phyloP scores from a whole-genome alignment of 495 filamentous ascomycete species.

The Articulospora tetracladia region DNA sequence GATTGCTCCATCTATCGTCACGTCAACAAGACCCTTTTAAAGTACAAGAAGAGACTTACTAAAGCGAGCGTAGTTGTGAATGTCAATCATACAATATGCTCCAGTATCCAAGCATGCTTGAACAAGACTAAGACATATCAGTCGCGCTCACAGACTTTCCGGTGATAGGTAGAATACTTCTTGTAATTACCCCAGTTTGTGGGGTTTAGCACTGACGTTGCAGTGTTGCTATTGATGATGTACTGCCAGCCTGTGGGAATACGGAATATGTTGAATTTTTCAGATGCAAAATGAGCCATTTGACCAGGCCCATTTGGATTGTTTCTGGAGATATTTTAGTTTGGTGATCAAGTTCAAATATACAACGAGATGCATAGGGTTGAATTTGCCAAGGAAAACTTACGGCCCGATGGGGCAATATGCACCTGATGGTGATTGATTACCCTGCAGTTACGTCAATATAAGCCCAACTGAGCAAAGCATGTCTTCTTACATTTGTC shows the following conservation, averaged over 20 bases:
- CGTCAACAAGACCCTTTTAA: background rate
- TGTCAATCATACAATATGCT: conserved; percentile 54
- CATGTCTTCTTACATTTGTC: conserved; percentile 30
- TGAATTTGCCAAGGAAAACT: conserved; percentile 20
- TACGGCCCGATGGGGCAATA: conserved; percentile 20
- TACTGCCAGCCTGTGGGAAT: conserved; percentile 50
- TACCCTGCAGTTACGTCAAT: conserved; percentile 30
- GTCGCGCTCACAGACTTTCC: too few relatives aligned
- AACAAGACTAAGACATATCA: conserved; percentile 29
- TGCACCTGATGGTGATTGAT: background rate
- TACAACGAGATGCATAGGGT: conserved; percentile 26
- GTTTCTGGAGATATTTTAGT: conserved; percentile 33
- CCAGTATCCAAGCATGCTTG: conserved; percentile 52
- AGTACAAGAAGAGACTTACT: background rate
- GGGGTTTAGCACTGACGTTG: conserved; percentile 42
- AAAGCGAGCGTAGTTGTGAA: conserved; percentile 44
- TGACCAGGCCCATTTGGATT: conserved; percentile 37
- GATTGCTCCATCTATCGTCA: conserved; percentile 40
- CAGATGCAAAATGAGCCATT: conserved; percentile 50
- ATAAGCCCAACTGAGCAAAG: conserved; percentile 8
- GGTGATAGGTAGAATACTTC: conserved; percentile 16
- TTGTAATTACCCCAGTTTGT: conserved; percentile 48
- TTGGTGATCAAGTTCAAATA: background rate
- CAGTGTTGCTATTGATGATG: conserved; percentile 36
- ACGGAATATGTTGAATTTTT: conserved; percentile 52